These are phyloP conservation scores for Geranium brycei DNA, from an alignment of 345 rosid genomes.

Conservation along the genomic window DNA sequence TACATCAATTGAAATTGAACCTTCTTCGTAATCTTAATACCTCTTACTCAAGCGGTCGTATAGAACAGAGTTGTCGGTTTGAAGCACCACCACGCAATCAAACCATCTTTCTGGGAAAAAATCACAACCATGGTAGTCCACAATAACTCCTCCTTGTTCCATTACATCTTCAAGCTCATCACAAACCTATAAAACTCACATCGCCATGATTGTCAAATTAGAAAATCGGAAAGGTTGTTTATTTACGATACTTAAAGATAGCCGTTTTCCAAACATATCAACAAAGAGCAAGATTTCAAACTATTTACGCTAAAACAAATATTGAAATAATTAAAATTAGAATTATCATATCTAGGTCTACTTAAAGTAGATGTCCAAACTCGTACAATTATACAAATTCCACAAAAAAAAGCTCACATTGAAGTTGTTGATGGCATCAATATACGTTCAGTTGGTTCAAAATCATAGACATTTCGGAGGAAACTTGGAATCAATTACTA, in stretches of 20 bases:
- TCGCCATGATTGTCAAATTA: neutral
- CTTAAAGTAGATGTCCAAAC: no score
- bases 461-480: no score
- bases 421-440: no score
- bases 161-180: slow-evolving; percentile 85
- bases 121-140: slow-evolving; percentile 87
- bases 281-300: no score
- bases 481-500: no score
- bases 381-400: no score
- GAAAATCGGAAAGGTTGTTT: neutral
- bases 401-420: no score
- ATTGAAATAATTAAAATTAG: no score
- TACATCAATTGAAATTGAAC: neutral
- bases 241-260: neutral
- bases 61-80: slow-evolving; percentile 57
- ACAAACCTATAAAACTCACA: slow-evolving; percentile 37
- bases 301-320: no score
- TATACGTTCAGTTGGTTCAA: no score
- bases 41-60: slow-evolving; percentile 71
- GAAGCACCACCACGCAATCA: slow-evolving; percentile 73
- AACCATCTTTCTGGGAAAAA: slow-evolving; percentile 87
- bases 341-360: no score
- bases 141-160: slow-evolving; percentile 72
- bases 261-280: no score
- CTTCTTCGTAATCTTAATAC: slow-evolving; percentile 17